Base-by-base conservation (phyloP, 768 basidiomycete species). In the Lactarius akahatsu region DNA sequence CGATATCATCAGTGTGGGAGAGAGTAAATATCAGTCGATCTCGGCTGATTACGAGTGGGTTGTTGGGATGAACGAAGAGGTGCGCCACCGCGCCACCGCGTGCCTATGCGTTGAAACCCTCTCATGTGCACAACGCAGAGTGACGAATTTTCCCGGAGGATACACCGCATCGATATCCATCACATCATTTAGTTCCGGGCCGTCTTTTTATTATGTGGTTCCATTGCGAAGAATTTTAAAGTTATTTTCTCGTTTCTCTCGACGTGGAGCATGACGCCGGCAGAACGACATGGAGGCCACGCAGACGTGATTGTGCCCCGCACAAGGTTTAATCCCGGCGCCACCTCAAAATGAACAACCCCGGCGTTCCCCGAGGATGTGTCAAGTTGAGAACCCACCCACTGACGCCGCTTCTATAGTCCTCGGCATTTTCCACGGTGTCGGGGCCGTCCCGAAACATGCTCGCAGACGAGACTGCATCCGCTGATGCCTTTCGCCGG, bases 21-120 rank as follows among this genome's bases (percentile, higher is more conserved):
- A 63, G 52, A 67, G 43, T 40, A 66, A 61, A 45, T 67, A 67
- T 28, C 52, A 67, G 45, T 67, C 66, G 16, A 15, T 63, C 23
- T 59, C 63, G 36, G 66, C 66, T n/a, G 66, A 67, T 40, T 56
- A 67, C 43, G 66, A 67, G 41, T 67, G 66, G 66, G 54, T 67
- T 7, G 57, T 67, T 30, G 66, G 66, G 41, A 56, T 67, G 13
- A 63, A 38, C 15, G 26, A 59, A 45, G 66, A 56, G 58, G 66
- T 67, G 34, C 52, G 66, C 38, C 7, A 23, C 23, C 13, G 32
- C 34, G 6, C 41, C 32, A 28, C 20, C 3, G 9, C 28, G 20
- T 15, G 3, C 13, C 15, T 36, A 8, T 10, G 38, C 13, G 7
- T 26, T 30, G 50, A 36, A 40, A 40, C 4, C 8, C 9, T 34